phyloP scores from a whole-genome alignment of 345 rosid species.

The Triadica sebifera region DNA sequence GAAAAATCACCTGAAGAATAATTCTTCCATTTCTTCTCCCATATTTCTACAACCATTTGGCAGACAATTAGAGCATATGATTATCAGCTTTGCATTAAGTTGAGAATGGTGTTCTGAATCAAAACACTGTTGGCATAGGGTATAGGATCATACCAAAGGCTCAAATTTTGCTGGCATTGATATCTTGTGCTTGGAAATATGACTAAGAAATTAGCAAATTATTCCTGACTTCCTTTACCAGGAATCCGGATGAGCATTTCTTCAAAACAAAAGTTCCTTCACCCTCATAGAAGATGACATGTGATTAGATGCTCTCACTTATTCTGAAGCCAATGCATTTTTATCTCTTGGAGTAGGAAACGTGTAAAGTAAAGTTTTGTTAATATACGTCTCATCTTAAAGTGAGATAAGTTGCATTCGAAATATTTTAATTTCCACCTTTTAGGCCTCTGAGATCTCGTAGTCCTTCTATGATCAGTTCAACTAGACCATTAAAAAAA shows the following conservation, averaged over 20 bases:
- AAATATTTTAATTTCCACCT: not conserved
- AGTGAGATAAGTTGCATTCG: not conserved
- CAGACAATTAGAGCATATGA: not conserved
- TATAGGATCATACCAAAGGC: not conserved
- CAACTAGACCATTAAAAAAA: not conserved
- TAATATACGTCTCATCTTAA: not conserved
- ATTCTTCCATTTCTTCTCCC: not conserved
- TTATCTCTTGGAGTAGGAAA: not conserved
- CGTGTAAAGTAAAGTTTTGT: not conserved
- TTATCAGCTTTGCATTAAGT: not conserved
- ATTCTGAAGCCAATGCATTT: not conserved
- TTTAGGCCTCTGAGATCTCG: not conserved
- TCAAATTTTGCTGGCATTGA: not conserved
- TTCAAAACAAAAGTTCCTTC: not conserved
- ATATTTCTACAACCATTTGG: not conserved
- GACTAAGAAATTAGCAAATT: not conserved
- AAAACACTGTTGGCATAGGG: not conserved
- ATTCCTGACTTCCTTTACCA: not conserved
- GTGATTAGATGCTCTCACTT: not conserved
- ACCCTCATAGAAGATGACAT: not conserved
- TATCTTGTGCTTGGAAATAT: not conserved
- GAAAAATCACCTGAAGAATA: not conserved
- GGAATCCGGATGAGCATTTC: not conserved
- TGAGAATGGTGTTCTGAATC: not conserved
- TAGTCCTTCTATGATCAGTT: not conserved